Base-by-base conservation (phyloP, 768 basidiomycete genomes). In the Phallus indusiatus region DNA sequence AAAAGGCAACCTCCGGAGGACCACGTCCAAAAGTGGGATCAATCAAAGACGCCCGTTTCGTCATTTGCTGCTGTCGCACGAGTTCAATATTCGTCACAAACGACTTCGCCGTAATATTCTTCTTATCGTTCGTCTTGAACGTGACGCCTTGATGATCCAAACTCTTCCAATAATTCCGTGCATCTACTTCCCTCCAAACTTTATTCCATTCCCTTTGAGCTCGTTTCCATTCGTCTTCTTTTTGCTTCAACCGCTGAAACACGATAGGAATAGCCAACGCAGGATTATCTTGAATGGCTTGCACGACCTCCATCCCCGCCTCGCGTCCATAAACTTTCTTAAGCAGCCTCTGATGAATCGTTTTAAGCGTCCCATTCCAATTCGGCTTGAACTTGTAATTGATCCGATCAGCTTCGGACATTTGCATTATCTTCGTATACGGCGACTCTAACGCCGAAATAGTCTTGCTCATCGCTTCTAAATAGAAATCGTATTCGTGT, bases 191-290 rank as follows among this genome's bases (percentile, higher is more conserved):
- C 54, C 94, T 76, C 96, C 96, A 99, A 54, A 97, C 89, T 70
- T 95, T 90, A 74, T 97, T 97, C 96, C 96, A 99, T 73, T 96
- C 96, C 55, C 93, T 73, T 70, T 96, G 93, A 17, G 93, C 95
- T 20, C 93, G 81, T 73, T 94, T 96, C 96, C 96, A 99, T 69
- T 98, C 95, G 61, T 93, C 93, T 68, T 98, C 95, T 73, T 98
- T 98, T 71, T 88, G 86, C 74, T 96, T 96, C 60, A 99, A 74
- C 6, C 96, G 82, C 51, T 80, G 75, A 8, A 99, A 78, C 0
- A 99, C 91, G 55, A 97, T 83, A 0, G 96, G 94, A 18, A 98
- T 85, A 9, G 95, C 90, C 16, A 86, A 73, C 14, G 83, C 83
- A 0, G 96, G 95, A 6, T 84, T 80, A n/a, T 97, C 94, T 71